Evolutionary conservation across 352 stramenopile genomes (phyloP).

Genomic region (Aphanomyces invadans): DNA sequence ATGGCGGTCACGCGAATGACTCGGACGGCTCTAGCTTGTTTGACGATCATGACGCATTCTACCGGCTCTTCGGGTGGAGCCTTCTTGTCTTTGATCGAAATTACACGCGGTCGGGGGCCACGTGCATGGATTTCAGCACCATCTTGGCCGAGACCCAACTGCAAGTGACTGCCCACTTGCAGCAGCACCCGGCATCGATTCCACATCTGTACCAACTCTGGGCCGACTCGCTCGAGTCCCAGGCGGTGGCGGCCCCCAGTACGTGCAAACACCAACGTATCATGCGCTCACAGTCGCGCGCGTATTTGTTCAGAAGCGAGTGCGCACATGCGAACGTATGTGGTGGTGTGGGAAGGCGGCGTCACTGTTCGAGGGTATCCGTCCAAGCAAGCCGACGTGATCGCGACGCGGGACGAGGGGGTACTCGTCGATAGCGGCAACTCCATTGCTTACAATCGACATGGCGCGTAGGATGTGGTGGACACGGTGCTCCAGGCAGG

Average conservation of each 20-base stretch:
- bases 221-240: slow-evolving; percentile 9
- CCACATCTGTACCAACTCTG: slow-evolving; percentile 15
- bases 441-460: neutral
- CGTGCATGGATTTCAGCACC: slow-evolving; percentile 25
- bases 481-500: slow-evolving; percentile 20
- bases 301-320: too few relatives aligned
- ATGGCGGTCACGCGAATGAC: too few relatives aligned
- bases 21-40: slow-evolving; percentile 23
- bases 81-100: slow-evolving; percentile 23
- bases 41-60: slow-evolving; percentile 17
- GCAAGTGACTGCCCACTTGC: slow-evolving; percentile 1
- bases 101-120: slow-evolving; percentile 17
- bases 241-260: neutral
- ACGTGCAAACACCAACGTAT: neutral
- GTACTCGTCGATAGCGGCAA: neutral
- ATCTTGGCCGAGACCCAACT: slow-evolving; percentile 18
- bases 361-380: slow-evolving; percentile 6
- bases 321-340: slow-evolving; percentile 22
- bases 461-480: slow-evolving; percentile 7
- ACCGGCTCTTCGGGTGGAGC: slow-evolving; percentile 17
- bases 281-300: neutral
- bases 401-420: neutral
- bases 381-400: neutral
- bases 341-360: slow-evolving; percentile 6
- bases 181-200: neutral